Conservation (phyloP, 495 filamentous ascomycete species). For the Podospora pseudopauciseta region DNA sequence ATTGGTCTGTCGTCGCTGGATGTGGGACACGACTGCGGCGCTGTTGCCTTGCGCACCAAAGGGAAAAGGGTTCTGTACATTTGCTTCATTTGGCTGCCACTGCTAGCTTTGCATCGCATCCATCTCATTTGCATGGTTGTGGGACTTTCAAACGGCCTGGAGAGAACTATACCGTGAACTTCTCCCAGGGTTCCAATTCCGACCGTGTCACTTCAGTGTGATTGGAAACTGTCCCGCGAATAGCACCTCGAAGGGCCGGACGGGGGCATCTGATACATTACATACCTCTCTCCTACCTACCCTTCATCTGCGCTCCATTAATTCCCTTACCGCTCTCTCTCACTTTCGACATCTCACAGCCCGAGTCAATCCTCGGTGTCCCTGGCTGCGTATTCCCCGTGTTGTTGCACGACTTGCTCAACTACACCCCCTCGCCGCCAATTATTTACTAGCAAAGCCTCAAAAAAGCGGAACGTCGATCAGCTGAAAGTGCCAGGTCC, state of each 20-base stretch:
- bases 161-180: no score
- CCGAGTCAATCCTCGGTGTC: not conserved
- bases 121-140: not conserved
- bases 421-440: not conserved
- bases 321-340: not conserved
- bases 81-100: not conserved
- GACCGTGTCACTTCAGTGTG: not conserved
- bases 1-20: not conserved
- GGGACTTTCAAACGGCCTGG: not conserved
- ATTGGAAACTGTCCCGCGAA: not conserved
- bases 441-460: not conserved
- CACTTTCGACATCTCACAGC: not conserved
- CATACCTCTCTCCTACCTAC: not conserved
- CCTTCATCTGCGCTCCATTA: not conserved
- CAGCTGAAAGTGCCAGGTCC: conserved; percentile 1
- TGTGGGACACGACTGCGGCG: conserved; percentile 3
- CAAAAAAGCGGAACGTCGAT: conserved; percentile 1
- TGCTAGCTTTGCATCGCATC: not conserved
- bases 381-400: not conserved
- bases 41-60: conserved; percentile 4
- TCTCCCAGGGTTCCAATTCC: not conserved
- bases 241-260: not conserved
- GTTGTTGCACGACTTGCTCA: not conserved
- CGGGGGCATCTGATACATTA: not conserved
- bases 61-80: not conserved